Evolutionary conservation across 176 grass and related monocot species (phyloP).

Genomic region (Avena eriantha): DNA sequence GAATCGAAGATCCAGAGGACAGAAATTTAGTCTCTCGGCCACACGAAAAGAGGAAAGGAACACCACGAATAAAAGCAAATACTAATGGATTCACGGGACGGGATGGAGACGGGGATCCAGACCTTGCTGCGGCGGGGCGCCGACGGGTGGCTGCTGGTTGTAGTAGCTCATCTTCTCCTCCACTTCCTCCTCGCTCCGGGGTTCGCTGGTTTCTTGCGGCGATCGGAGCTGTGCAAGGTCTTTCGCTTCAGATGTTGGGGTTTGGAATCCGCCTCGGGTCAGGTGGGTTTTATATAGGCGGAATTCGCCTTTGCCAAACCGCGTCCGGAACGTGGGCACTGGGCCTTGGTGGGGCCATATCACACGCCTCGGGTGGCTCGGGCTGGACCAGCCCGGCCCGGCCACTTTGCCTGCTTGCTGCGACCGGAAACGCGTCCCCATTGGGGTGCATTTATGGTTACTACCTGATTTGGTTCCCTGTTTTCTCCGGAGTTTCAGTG

Average conservation of each 20-base stretch:
- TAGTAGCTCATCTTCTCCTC: constrained; percentile 71
- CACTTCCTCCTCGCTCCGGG: not conserved
- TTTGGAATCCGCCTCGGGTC: not conserved
- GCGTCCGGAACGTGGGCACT: constrained; percentile 33
- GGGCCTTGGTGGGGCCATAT: not conserved
- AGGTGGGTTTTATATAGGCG: constrained; percentile 26
- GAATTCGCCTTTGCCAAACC: not conserved
- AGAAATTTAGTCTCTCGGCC: not conserved
- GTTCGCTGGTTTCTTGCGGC: not conserved
- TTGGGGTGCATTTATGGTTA: not conserved
- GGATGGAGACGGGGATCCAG: not conserved
- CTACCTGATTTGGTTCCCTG: no score
- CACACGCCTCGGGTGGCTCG: not conserved
- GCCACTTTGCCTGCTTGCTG: not conserved
- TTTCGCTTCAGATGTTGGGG: not conserved
- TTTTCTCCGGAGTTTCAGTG: no score
- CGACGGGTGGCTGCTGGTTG: constrained; percentile 72
- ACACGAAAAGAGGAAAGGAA: not conserved
- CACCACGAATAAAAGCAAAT: not conserved
- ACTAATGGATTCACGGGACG: not conserved
- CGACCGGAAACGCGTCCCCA: not conserved
- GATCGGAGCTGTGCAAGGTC: not conserved
- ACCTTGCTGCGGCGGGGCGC: constrained; percentile 81
- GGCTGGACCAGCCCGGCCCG: not conserved
- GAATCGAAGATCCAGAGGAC: constrained; percentile 14